A percentile compares a stretch with the other conserved stretches of the same genome.
Conservation (phyloP, 176 grass and related monocot genomes). For the Rhynchospora tenuis region DNA sequence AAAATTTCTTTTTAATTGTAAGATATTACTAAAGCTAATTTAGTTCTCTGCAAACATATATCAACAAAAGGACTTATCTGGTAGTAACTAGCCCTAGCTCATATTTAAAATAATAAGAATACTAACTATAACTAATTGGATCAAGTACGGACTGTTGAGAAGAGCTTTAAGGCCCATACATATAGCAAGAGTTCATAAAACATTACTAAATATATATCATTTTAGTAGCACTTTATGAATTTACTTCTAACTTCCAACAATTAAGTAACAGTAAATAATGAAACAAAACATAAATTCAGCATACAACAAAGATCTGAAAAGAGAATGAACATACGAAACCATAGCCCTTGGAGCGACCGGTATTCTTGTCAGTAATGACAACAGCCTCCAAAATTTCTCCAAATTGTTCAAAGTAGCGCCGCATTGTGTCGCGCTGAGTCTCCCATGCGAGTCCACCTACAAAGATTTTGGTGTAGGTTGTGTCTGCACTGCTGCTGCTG, state of each 20-base stretch:
- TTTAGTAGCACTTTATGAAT: not conserved
- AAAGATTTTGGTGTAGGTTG: conserved; percentile 54
- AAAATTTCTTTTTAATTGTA: not conserved
- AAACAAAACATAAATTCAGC: not conserved
- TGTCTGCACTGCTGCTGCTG: conserved; percentile 19
- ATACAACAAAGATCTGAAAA: not conserved
- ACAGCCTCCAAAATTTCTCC: conserved; percentile 52
- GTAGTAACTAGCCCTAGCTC: conserved; percentile 1
- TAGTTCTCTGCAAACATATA: conserved; percentile 7
- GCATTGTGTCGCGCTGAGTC: conserved; percentile 44
- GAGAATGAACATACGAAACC: conserved; percentile 38
- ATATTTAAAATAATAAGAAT: not conserved
- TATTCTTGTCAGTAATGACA: conserved; percentile 62
- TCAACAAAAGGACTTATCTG: not conserved
- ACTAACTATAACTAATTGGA: not conserved
- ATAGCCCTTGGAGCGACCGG: conserved; percentile 55
- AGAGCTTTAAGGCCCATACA: not conserved
- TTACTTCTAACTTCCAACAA: not conserved
- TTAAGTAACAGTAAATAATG: not conserved
- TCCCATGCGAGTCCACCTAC: conserved; percentile 53
- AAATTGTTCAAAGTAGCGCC: conserved; percentile 47
- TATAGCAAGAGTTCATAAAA: not conserved
- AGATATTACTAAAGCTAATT: not conserved
- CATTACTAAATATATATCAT: not conserved
- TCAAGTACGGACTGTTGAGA: not conserved